Evolutionary conservation across 1,284 basidiomycete species (phyloP).

Genomic region (Rhodotorula sp.): DNA sequence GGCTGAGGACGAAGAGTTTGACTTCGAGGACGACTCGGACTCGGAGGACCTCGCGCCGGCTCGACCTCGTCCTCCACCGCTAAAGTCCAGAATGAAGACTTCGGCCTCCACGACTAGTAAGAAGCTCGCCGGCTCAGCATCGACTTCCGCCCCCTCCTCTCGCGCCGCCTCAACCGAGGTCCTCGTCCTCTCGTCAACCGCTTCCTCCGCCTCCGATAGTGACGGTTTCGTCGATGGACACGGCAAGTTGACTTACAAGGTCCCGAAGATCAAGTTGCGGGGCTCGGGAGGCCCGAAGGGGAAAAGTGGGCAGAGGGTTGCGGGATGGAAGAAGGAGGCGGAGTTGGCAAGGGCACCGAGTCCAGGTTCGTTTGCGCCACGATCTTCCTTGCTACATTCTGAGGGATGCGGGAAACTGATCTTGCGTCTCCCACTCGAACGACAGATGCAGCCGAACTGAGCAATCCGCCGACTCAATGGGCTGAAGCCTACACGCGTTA

Average conservation of each 20-base stretch:
- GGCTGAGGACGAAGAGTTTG: not conserved
- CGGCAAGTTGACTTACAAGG: slow-evolving; percentile 30
- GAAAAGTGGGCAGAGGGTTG: not conserved
- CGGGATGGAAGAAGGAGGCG: slow-evolving; percentile 23
- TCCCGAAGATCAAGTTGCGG: slow-evolving; percentile 30
- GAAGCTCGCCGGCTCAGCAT: not conserved
- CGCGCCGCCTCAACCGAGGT: not conserved
- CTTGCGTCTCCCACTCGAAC: not conserved
- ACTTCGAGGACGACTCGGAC: not conserved
- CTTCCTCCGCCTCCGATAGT: slow-evolving; percentile 30
- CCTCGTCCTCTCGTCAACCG: slow-evolving; percentile 13
- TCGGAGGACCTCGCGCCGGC: not conserved
- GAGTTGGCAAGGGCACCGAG: slow-evolving; percentile 8
- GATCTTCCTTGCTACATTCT: too few species aligned
- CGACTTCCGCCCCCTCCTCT: not conserved
- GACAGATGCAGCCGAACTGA: slow-evolving; percentile 19
- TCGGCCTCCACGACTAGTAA: not conserved
- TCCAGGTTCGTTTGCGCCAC: slow-evolving; percentile 25
- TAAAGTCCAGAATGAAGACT: not conserved
- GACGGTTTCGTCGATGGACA: slow-evolving; percentile 45
- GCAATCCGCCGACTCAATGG: slow-evolving; percentile 87
- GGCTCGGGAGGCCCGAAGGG: not conserved
- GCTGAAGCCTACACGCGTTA: slow-evolving; percentile 93
- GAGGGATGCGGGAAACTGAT: not conserved
- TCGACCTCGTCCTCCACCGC: not conserved